phyloP scores from a whole-genome alignment of 2,329 filamentous ascomycete genomes.

The Botrytis pseudocinerea region DNA sequence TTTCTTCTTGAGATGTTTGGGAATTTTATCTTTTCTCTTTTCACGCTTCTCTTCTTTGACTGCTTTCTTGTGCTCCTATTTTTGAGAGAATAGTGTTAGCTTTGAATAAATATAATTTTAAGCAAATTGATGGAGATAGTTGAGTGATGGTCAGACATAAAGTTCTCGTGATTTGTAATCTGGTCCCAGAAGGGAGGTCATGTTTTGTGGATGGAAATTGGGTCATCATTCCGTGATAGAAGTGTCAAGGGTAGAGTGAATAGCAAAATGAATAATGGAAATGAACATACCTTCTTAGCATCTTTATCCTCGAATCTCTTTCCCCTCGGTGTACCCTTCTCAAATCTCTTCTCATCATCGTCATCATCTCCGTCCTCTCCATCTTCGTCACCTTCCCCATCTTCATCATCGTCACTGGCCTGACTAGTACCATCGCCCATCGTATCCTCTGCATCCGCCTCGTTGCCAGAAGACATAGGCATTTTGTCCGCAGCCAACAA shows the following conservation, averaged over 20 bases:
- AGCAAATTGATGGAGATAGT: background rate
- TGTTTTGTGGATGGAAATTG: slow-evolving; percentile 23
- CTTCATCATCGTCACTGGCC: slow-evolving; percentile 38
- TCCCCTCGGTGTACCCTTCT: slow-evolving; percentile 70
- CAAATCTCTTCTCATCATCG: slow-evolving; percentile 56
- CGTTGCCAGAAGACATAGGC: slow-evolving; percentile 44
- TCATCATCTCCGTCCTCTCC: slow-evolving; percentile 41
- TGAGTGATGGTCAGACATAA: slow-evolving; percentile 17
- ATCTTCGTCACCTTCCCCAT: slow-evolving; percentile 47
- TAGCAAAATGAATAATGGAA: slow-evolving; percentile 11
- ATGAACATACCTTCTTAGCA: slow-evolving; percentile 64
- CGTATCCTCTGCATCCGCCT: slow-evolving; percentile 45
- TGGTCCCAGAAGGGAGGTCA: slow-evolving; percentile 17
- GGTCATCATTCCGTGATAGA: slow-evolving; percentile 24
- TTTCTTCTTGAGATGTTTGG: slow-evolving; percentile 93
- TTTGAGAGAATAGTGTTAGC: background rate
- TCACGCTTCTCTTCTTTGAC: slow-evolving; percentile 96
- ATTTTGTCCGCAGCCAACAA: slow-evolving; percentile 70
- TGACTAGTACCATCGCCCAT: slow-evolving; percentile 45
- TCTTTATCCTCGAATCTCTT: slow-evolving; percentile 92
- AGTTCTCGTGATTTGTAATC: slow-evolving; percentile 21
- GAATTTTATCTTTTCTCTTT: slow-evolving; percentile 92
- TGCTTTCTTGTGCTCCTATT: slow-evolving; percentile 73
- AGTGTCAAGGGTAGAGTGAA: slow-evolving; percentile 31
- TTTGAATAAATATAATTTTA: background rate